Evolutionary conservation across 1,284 basidiomycete species (phyloP).

Genomic region (Gomphus sp.): DNA sequence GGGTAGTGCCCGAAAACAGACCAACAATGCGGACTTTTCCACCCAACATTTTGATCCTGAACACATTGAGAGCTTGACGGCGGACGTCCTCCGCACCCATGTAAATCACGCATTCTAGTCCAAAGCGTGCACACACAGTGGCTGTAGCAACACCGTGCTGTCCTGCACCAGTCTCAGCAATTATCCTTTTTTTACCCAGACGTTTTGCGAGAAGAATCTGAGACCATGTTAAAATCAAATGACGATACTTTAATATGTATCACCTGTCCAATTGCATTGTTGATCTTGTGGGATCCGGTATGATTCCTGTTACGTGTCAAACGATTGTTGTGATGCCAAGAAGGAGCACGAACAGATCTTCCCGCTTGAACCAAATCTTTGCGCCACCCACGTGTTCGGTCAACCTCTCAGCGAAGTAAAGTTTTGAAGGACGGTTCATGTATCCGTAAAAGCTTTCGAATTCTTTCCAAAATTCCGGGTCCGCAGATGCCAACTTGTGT

Average conservation of each 20-base stretch:
- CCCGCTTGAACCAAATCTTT: constrained; percentile 96
- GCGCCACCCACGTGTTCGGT: constrained; percentile 79
- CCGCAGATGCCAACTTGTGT: constrained; percentile 78
- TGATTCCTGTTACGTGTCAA: constrained; percentile 57
- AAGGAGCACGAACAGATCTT: constrained; percentile 68
- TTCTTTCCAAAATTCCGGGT: constrained; percentile 92
- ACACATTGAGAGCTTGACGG: constrained; percentile 93
- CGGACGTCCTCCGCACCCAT: constrained; percentile 99
- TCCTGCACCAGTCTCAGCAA: constrained; percentile 97
- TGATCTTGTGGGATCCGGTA: constrained; percentile 96
- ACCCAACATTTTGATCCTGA: constrained; percentile 96
- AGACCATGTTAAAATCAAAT: neutral
- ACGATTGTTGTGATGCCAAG: neutral
- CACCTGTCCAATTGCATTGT: constrained; percentile 89
- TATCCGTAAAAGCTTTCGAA: constrained; percentile 86
- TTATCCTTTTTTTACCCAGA: constrained; percentile 93
- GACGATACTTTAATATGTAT: neutral
- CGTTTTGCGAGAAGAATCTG: constrained; percentile 88
- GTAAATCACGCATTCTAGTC: constrained; percentile 91
- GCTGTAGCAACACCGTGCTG: constrained; percentile 99
- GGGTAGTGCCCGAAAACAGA: constrained; percentile 8
- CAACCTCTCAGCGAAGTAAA: constrained; percentile 70
- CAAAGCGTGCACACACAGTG: constrained; percentile 95
- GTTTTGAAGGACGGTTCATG: constrained; percentile 67
- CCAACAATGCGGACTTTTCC: constrained; percentile 50